Conservation (phyloP, 169 alveolate genomes). For the Neospora caninum region DNA sequence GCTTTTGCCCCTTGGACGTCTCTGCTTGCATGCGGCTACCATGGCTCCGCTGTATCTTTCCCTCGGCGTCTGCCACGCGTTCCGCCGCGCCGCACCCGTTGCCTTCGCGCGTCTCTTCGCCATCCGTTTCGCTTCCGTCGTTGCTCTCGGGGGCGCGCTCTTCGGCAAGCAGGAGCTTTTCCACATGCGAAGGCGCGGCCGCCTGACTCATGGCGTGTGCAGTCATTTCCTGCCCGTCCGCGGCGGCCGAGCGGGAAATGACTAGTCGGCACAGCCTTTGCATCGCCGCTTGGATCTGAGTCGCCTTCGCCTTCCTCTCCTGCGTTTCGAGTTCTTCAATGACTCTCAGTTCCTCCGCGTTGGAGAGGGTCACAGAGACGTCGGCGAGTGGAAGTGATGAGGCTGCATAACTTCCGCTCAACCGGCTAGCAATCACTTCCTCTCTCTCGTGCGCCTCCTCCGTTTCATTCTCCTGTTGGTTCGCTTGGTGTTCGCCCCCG, state of each 20-base stretch:
- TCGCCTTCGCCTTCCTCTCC: neutral
- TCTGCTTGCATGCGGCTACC: no score
- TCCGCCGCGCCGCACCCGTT: neutral
- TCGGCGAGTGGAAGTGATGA: neutral
- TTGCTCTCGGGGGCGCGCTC: neutral
- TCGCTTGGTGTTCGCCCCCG: no score
- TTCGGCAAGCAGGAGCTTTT: no score
- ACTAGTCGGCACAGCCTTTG: constrained; percentile 5
- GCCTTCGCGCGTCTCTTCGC: neutral
- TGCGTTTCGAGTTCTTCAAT: neutral
- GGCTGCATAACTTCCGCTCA: neutral
- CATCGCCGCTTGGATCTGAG: neutral
- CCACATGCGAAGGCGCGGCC: no score
- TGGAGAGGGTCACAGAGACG: neutral
- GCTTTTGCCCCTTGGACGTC: neutral
- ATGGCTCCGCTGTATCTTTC: no score
- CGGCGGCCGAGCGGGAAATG: neutral
- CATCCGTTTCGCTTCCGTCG: neutral
- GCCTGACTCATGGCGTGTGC: neutral
- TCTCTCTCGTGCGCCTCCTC: neutral
- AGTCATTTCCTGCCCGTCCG: neutral
- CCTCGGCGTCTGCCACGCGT: neutral
- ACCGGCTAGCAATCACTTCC: neutral
- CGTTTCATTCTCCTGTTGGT: neutral
- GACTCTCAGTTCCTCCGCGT: neutral